Base-by-base conservation (phyloP, 257 asterid species). In the Buddleja alternifolia region DNA sequence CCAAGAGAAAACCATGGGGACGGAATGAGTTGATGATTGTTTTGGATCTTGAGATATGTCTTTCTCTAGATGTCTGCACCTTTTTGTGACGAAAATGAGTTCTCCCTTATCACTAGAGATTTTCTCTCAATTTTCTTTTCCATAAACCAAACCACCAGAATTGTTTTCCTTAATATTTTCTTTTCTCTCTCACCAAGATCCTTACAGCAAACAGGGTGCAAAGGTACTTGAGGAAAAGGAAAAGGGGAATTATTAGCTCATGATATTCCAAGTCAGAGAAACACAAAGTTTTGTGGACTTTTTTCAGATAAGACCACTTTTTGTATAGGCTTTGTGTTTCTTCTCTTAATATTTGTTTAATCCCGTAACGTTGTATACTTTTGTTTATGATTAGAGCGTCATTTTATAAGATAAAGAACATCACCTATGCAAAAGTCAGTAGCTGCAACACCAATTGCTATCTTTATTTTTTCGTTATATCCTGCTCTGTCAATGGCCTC, bases 401-500 rank as follows among this genome's bases (percentile, higher is more conserved):
- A 58, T 32, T 48, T 47, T 24, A 20, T 48, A 66, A 19, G 57
- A 66, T 29, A 61, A n/a, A 59, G 71, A 46, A 63, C 24, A 75
- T 77, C 75, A 94, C 99, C 99, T 78, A 84, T 87, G 83, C 99
- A 94, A 80, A 94, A 94, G 59, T 91, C 92, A 54, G 99, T 91
- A 63, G 99, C 99, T 63, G 88, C 90, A 71, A 80, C 88, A 80
- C 90, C 97, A 77, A 94, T 58, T 52, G 95, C 90, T 68, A 94
- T 89, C 88, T 94, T 94, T 79, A 94, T 83, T 79, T 89, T 91
- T 73, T 86, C 96, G 44, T 48, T 78, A 82, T 86, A 82, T 53
- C 96, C 99, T 63, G 99, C 85, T 82, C 97, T 87, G 50, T 75
- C 92, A 68, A 94, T 91, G 47, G 97, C 99, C 76, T 94, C 97